Evolutionary conservation across 2,329 filamentous ascomycete genomes (phyloP), one percentile per base, ranked within the genome.

Genomic region (Endoconidiophora laricicola): DNA sequence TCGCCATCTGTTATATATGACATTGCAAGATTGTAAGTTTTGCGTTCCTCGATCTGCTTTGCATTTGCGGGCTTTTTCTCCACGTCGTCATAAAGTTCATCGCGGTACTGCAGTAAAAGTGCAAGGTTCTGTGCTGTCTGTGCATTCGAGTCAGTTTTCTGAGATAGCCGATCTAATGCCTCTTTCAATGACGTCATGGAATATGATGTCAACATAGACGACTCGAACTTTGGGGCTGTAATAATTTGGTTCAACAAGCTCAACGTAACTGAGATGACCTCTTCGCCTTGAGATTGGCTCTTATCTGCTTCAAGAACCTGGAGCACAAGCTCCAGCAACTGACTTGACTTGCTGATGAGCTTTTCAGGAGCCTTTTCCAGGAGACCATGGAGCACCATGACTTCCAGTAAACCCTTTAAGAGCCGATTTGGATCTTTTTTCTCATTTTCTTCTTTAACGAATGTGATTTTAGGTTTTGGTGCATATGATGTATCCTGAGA

Each of bases 381-480:
- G 63, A 86, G 70, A 33, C 71, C 72, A 57, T 83, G 78, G 6
- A 85, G 67, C 0, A 84, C 62, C 45, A 77, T 77, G 4, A 78
- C 68, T 54, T 82, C 70, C 4, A 72, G 61, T 1, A 86, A 63
- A 3, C 69, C 66, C 3, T 59, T 59, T 2, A 76, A 52, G 0
- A 73, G 65, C 43, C 74, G 68, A 2, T 46, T 33, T 4, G 52
- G 39, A 18, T 51, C 20, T 9, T 50, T 38, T 24, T 24, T 7
- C 5, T 42, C 37, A 1, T 60, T 57, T 0, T 57, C 49, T 3
- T 63, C 56, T 18, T 63, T 57, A 7, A 57, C 56, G 4, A 65
- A 52, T 3, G 59, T 52, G 4, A 60, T 54, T n/a, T 60, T 58
- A 50, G 58, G 59, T 6, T 54, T 56, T 2, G 53, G 49, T 3